These are phyloP conservation scores for Pueraria montana DNA, from an alignment of 306 rosid genomes.

Conservation along the genomic window DNA sequence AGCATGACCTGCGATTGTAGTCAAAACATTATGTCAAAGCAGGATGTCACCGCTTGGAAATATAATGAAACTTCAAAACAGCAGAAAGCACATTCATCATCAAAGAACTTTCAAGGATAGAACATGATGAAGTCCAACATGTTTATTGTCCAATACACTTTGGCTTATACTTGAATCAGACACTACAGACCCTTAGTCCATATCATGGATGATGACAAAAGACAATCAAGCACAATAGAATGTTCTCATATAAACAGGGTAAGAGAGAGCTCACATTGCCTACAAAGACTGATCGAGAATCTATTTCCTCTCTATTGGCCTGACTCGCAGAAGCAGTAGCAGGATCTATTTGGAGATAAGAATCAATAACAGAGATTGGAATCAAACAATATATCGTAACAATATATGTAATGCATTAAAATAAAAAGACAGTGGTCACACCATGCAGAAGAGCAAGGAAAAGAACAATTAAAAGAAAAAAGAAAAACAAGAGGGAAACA, in stretches of 20 bases:
- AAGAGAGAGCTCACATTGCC: conserved; percentile 73
- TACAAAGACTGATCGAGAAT: conserved; percentile 80
- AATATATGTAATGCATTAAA: not conserved
- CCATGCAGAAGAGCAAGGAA: not conserved
- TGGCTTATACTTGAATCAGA: conserved; percentile 33
- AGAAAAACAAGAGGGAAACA: not conserved
- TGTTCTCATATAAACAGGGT: conserved; percentile 28
- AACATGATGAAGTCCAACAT: conserved; percentile 12
- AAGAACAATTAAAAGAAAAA: not conserved
- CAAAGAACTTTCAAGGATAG: not conserved
- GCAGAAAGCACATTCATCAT: conserved; percentile 31
- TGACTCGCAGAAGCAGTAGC: conserved; percentile 65
- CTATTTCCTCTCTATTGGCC: conserved; percentile 75
- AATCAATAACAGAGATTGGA: conserved; percentile 37
- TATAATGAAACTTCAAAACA: conserved; percentile 32
- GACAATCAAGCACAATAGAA: conserved; percentile 16
- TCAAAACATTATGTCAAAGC: conserved; percentile 61
- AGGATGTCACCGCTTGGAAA: conserved; percentile 42
- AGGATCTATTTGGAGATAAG: conserved; percentile 60
- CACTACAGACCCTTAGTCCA: not conserved
- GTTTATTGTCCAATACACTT: not conserved
- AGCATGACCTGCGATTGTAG: conserved; percentile 60
- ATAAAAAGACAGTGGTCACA: not conserved
- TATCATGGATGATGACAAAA: conserved; percentile 23
- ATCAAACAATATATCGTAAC: conserved; percentile 18